Percentiles rank a stretch among this genome's conserved stretches.
These are phyloP conservation scores for Jackrogersella multiformis DNA, from an alignment of 495 filamentous ascomycete genomes.

Conservation along the genomic window DNA sequence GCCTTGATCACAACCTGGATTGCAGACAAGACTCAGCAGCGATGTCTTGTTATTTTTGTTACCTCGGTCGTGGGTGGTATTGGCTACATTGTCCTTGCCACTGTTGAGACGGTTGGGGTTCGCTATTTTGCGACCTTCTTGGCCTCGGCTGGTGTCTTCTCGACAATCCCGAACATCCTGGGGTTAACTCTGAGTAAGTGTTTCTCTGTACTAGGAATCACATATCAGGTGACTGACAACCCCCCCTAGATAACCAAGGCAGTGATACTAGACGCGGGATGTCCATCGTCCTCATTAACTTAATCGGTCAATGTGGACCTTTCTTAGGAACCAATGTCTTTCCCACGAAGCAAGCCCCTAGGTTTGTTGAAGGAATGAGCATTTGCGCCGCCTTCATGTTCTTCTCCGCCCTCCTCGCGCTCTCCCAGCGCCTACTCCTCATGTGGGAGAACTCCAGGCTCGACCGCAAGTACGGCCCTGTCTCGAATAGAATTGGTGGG, in stretches of 20 bases:
- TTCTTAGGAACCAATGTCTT: constrained; percentile 74
- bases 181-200: constrained; percentile 66
- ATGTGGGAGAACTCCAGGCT: constrained; percentile 66
- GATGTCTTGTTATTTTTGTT: constrained; percentile 68
- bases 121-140: constrained; percentile 73
- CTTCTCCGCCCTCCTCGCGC: constrained; percentile 65
- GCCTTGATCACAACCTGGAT: constrained; percentile 71
- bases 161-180: constrained; percentile 70
- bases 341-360: constrained; percentile 62
- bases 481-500: background rate
- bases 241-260: constrained; percentile 65
- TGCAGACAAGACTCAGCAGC: constrained; percentile 76
- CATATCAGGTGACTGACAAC: background rate
- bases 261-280: constrained; percentile 71
- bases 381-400: constrained; percentile 74
- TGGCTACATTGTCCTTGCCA: constrained; percentile 76
- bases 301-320: constrained; percentile 72
- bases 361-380: constrained; percentile 67
- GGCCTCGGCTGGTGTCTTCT: constrained; percentile 70
- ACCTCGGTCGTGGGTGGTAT: constrained; percentile 69
- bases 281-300: constrained; percentile 71
- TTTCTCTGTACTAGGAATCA: background rate
- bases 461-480: constrained; percentile 33
- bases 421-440: constrained; percentile 63
- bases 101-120: constrained; percentile 62